These are phyloP conservation scores for Phytophthora pistaciae DNA, from an alignment of 352 stramenopile species.

Conservation along the genomic window DNA sequence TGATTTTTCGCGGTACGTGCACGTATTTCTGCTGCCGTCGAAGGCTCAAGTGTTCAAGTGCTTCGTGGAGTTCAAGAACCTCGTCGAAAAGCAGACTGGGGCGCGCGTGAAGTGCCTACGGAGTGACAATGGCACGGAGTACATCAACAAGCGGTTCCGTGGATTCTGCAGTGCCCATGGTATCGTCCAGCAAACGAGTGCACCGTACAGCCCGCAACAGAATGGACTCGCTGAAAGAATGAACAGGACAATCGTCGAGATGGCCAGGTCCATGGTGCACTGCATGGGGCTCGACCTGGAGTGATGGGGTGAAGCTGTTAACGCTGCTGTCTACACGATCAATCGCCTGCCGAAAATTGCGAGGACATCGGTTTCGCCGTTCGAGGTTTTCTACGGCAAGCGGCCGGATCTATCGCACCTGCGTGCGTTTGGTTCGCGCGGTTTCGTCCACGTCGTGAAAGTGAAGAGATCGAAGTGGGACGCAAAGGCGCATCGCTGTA, in stretches of 20 bases:
- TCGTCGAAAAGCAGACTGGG: not conserved
- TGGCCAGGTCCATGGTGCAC: not conserved
- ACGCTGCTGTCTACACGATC: not conserved
- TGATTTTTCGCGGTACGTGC: not conserved
- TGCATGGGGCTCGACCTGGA: not conserved
- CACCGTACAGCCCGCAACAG: not conserved
- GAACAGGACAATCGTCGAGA: not conserved
- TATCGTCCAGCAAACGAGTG: not conserved
- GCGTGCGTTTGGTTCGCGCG: not conserved
- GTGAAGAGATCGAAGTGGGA: not conserved
- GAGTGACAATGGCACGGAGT: not conserved
- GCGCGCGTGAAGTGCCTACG: not conserved
- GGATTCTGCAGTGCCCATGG: not conserved
- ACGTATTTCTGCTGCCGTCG: not conserved
- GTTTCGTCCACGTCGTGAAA: not conserved
- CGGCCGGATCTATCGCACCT: not conserved
- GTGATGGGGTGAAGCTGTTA: not conserved
- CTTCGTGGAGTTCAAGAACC: not conserved
- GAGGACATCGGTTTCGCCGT: not conserved
- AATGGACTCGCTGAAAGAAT: not conserved
- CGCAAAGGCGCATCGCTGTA: not conserved
- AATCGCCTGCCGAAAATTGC: not conserved
- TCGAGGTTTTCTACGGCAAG: not conserved
- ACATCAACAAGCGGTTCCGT: not conserved
- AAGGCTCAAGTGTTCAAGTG: not conserved